These are phyloP conservation scores for Lobosporangium transversale DNA, from an alignment of 192 early-diverging fungal genomes.

Conservation along the genomic window DNA sequence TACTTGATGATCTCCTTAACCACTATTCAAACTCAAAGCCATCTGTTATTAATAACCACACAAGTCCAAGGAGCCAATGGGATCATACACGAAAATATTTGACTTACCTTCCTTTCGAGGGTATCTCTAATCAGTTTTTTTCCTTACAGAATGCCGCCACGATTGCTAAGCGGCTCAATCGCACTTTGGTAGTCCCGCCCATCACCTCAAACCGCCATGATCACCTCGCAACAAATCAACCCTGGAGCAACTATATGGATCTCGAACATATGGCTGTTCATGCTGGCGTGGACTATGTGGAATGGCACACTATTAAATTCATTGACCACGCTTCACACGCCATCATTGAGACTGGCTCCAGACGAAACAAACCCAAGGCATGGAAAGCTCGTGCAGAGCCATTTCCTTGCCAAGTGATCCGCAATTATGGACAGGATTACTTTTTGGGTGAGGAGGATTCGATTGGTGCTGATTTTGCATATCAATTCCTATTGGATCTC, in stretches of 20 bases:
- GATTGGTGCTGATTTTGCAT: constrained; percentile 43
- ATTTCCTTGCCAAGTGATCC: constrained; percentile 31
- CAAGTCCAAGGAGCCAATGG: constrained; percentile 19
- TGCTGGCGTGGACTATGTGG: constrained; percentile 19
- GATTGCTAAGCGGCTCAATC: constrained; percentile 37
- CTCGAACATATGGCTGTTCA: constrained; percentile 24
- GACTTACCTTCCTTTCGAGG: constrained; percentile 29
- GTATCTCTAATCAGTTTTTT: constrained; percentile 45
- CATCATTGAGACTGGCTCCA: constrained; percentile 13
- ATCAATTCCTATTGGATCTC: constrained; percentile 25
- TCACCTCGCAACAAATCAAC: constrained; percentile 31
- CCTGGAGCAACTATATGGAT: constrained; percentile 43
- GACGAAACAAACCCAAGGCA: constrained; percentile 1
- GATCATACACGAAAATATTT: constrained; percentile 15
- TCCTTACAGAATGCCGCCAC: constrained; percentile 34
- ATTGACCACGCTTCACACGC: constrained; percentile 7
- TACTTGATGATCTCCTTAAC: constrained; percentile 4
- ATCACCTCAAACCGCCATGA: constrained; percentile 48
- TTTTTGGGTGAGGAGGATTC: constrained; percentile 34
- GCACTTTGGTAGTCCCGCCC: constrained; percentile 36
- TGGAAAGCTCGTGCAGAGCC: constrained; percentile 22
- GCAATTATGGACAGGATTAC: constrained; percentile 35
- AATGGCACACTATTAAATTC: constrained; percentile 29
- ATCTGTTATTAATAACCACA: not conserved
- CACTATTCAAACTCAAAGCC: not conserved